Evolutionary conservation across 2,329 filamentous ascomycete genomes (phyloP), one percentile per base, ranked within the genome.

Genomic region (Epichloe brachyelytri): DNA sequence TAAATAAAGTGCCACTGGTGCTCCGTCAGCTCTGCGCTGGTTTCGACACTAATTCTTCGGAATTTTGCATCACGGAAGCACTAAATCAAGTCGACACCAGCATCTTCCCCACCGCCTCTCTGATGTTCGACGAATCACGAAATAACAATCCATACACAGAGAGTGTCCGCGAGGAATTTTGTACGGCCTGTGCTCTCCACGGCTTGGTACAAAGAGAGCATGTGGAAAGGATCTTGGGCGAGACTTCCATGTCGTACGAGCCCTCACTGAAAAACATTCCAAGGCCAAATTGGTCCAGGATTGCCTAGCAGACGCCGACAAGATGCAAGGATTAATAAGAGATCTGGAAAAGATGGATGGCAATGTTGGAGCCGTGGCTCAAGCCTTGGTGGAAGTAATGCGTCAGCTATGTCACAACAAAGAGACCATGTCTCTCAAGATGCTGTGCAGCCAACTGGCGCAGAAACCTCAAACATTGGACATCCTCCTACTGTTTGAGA

Each of bases 301-400:
- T 61, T 95, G 89, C 56, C 77, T 85, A 46, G 77, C 79, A 11
- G 88, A 94, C 57, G 79, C 83, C 0, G 85, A 88, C 54, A 80
- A 83, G 55, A 80, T 86, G 1, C 85, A 89, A 57, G 78, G 82
- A 43, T 73, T 95, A 34, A 80, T 96, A 40, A 79, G 82, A 39
- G 88, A 95, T 59, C 73, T 98, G 22, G 88, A 95, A 51, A 85
- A 84, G 48, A 89, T 93, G 77, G 88, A 95, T 60, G 91, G 91
- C 1, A 96, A 96, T 64, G 88, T 88, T 2, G 88, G 87, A 2
- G 88, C 88, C 2, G 87, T 94, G 17, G 86, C 85, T 48, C 82
- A 84, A 54, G 90, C 89, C 3, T 72, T 90, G 43, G 79, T 82
- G 39, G 85, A 88, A 71, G 83, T 86, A 34, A 77, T 89, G 59